phyloP scores from a whole-genome alignment of 2,329 filamentous ascomycete species.

The Neofusicoccum ribis region DNA sequence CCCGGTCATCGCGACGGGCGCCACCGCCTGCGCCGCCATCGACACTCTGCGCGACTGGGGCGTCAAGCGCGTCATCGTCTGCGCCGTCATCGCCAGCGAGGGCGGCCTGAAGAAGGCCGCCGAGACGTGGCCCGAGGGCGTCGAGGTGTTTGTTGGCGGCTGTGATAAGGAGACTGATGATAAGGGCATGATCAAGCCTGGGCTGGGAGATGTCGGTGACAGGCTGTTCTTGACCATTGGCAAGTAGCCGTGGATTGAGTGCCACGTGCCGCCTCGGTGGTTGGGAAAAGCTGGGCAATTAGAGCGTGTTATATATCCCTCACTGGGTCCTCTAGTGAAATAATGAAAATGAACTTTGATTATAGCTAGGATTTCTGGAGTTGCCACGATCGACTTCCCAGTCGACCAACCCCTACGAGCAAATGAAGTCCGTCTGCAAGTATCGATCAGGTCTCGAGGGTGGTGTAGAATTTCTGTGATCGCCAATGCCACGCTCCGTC shows the following conservation, averaged over 20 bases:
- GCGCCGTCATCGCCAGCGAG: constrained; percentile 72
- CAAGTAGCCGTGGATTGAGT: constrained; percentile 55
- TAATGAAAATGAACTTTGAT: neutral
- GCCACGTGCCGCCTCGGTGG: neutral
- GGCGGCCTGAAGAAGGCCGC: constrained; percentile 73
- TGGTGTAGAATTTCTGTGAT: neutral
- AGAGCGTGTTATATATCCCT: constrained; percentile 12
- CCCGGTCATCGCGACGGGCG: constrained; percentile 90
- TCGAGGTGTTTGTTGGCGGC: constrained; percentile 79
- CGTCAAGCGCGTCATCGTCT: constrained; percentile 74
- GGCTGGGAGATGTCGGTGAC: constrained; percentile 88
- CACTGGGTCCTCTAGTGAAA: neutral
- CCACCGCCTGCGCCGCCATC: constrained; percentile 85
- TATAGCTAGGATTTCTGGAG: neutral
- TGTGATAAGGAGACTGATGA: constrained; percentile 73
- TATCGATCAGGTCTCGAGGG: neutral
- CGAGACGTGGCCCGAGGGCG: constrained; percentile 72
- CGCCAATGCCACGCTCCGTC: neutral
- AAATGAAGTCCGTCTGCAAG: too few relatives aligned
- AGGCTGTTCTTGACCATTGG: constrained; percentile 85
- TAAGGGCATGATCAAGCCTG: constrained; percentile 88
- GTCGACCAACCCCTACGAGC: too few relatives aligned
- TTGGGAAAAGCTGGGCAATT: neutral
- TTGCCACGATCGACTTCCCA: neutral
- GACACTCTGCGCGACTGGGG: constrained; percentile 90